Evolutionary conservation across 2,329 filamentous ascomycete species (phyloP), one percentile per base, ranked within the genome.

Genomic region (Aspergillus eucalypticola): DNA sequence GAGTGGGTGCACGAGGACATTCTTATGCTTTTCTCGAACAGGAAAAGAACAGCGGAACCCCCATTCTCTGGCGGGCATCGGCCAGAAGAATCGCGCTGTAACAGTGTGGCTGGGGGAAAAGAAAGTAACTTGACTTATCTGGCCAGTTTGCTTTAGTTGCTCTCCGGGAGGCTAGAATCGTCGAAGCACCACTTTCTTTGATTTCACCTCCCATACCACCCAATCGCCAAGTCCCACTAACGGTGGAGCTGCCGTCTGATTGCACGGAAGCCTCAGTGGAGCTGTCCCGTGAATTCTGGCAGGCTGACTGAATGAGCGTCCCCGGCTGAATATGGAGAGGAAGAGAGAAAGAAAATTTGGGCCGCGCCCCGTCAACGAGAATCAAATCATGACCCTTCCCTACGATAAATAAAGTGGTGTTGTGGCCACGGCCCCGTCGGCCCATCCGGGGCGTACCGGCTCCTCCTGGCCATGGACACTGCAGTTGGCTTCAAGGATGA

Each of bases 151-250:
- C 19, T 44, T 56, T 15, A 35, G 32, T 6, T 35, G 32, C 32
- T 54, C 58, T 48, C 52, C 35, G 41, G 21, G 59, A 60, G 59
- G 55, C 58, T 61, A 54, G 54, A 64, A 56, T 46, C 35, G 41
- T 59, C 53, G 48, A 58, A 54, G 39, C 42, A 50, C 48, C 27
- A 25, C 25, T 41, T 52, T 51, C 35, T 60, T 66, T 29, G 46
- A 60, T 60, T 59, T 49, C 54, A 53, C 61, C 58, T 66, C 61
- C 54, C 21, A 44, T 21, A 10, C 8, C 51, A 53, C 39, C 46
- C 46, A 49, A 32, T 27, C 29, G 64, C 64, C 64, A 67, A 66
- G 66, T 27, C 8, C 29, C 51, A 58, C 66, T 64, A 66, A 58
- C 42, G 32, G 50, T 61, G 58, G 57, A 56, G 53, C 32, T 50